phyloP scores from a whole-genome alignment of 116 monocot species.

The Papilionanthe hybrid region DNA sequence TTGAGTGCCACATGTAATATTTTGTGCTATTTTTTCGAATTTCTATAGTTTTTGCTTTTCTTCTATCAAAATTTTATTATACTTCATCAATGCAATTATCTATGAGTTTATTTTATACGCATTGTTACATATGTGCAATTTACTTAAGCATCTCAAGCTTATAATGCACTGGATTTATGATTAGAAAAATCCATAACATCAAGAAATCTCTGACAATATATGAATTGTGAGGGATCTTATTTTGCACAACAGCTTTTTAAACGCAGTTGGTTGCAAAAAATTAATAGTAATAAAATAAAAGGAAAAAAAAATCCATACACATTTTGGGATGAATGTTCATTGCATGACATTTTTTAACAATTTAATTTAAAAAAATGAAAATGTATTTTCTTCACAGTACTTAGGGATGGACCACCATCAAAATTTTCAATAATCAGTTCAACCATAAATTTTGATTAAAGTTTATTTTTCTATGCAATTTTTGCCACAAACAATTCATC shows the following conservation, averaged over 20 bases:
- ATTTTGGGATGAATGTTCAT: background rate
- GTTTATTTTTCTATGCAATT: no score
- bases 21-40: background rate
- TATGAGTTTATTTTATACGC: background rate
- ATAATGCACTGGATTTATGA: background rate
- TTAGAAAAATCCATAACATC: background rate
- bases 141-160: background rate
- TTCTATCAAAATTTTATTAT: background rate
- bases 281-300: no score
- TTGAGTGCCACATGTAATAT: background rate
- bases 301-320: background rate
- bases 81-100: background rate
- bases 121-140: background rate
- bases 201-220: background rate
- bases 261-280: background rate
- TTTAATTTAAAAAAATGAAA: background rate
- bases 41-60: background rate
- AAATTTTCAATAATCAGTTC: background rate
- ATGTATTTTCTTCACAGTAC: background rate
- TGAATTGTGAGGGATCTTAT: background rate
- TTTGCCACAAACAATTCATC: no score
- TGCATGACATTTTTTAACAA: background rate
- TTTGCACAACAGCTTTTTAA: background rate
- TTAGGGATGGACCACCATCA: background rate
- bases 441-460: no score